Percentiles rank a stretch among this genome's conserved stretches.
Conservation (phyloP, 1,284 basidiomycete genomes). For the Takashimella tepidaria region DNA sequence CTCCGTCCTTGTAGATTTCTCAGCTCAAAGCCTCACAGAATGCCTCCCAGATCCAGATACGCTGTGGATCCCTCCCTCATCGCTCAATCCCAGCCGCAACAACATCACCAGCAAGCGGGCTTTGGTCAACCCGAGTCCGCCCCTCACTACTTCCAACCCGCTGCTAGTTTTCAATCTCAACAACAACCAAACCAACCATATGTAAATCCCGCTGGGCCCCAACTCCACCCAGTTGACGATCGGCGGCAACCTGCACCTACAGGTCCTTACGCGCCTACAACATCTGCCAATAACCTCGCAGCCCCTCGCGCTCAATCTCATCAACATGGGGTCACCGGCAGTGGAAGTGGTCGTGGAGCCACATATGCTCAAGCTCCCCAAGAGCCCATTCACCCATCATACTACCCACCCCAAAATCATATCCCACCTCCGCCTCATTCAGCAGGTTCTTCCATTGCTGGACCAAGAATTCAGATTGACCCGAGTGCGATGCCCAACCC, state of each 20-base stretch:
- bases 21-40: slow-evolving; percentile 10
- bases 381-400: slow-evolving; percentile 6
- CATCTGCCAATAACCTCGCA: not conserved
- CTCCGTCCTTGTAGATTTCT: not conserved
- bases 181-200: slow-evolving; percentile 12
- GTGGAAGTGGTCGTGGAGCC: too few species aligned
- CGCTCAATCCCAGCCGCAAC: slow-evolving; percentile 27
- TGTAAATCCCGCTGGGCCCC: slow-evolving; percentile 16
- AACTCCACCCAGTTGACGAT: slow-evolving; percentile 30
- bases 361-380: not conserved
- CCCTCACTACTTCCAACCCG: slow-evolving; percentile 6
- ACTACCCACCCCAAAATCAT: slow-evolving; percentile 33
- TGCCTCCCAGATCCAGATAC: slow-evolving; percentile 45
- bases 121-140: slow-evolving; percentile 7
- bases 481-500: slow-evolving; percentile 88
- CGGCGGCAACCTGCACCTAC: slow-evolving; percentile 18
- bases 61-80: slow-evolving; percentile 46
- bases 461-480: slow-evolving; percentile 74
- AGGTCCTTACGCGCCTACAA: slow-evolving; percentile 26
- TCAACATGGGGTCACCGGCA: too few species aligned
- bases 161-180: slow-evolving; percentile 10
- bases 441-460: slow-evolving; percentile 63
- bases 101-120: slow-evolving; percentile 10
- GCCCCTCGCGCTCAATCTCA: too few species aligned
- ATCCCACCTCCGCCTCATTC: slow-evolving; percentile 79